Percentiles rank a stretch among this genome's conserved stretches.
These are phyloP conservation scores for Cucumis variabilis DNA, from an alignment of 331 rosid genomes.

Conservation along the genomic window DNA sequence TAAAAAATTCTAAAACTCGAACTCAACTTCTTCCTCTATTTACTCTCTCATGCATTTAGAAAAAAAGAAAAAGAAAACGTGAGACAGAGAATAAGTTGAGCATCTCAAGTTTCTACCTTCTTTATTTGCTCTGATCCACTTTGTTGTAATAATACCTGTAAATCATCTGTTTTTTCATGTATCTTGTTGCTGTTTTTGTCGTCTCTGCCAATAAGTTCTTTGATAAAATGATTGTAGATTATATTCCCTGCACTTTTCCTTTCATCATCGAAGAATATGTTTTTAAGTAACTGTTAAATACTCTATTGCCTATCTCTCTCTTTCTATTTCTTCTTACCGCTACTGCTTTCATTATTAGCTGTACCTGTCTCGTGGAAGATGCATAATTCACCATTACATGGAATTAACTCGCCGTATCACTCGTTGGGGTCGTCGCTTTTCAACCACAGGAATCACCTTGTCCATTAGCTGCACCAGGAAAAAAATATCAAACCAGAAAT, in stretches of 20 bases:
- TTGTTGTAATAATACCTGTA: neutral
- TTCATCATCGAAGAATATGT: neutral
- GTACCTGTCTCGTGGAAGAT: neutral
- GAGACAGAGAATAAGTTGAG: neutral
- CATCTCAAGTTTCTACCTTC: neutral
- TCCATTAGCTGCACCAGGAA: conserved; percentile 77
- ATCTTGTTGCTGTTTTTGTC: neutral
- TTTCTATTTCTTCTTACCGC: neutral
- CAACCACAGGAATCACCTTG: conserved; percentile 71
- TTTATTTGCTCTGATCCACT: conserved; percentile 24
- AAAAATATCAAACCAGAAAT: conserved; percentile 25
- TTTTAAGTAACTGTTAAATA: neutral
- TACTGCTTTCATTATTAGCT: neutral
- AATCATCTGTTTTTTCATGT: neutral
- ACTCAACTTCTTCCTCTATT: conserved; percentile 14
- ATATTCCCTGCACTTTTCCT: neutral
- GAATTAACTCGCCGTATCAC: conserved; percentile 70
- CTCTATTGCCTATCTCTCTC: neutral
- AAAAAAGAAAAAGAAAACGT: neutral
- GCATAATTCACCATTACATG: conserved; percentile 55
- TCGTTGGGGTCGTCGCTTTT: conserved; percentile 70
- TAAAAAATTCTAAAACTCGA: neutral
- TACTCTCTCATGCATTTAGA: conserved; percentile 7
- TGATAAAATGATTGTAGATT: neutral
- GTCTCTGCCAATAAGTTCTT: neutral